These are phyloP conservation scores for Pyrus communis DNA, from an alignment of 306 rosid species.

Conservation along the genomic window DNA sequence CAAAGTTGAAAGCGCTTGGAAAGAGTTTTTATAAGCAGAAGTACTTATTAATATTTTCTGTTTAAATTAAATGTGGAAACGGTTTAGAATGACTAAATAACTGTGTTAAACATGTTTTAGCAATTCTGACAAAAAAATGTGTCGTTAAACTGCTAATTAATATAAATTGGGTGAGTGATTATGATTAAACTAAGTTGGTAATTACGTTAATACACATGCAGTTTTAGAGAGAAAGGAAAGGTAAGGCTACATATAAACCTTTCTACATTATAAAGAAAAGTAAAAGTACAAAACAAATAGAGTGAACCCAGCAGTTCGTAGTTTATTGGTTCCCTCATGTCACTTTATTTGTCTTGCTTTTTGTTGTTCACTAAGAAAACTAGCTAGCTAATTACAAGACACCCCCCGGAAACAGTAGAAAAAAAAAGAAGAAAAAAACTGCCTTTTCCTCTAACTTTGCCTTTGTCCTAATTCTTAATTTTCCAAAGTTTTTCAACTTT, in stretches of 20 bases:
- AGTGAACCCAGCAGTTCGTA: constrained; percentile 21
- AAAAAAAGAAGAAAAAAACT: neutral
- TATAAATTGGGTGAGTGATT: neutral
- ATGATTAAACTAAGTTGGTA: neutral
- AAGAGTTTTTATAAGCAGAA: neutral
- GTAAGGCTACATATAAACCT: neutral
- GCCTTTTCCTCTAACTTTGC: constrained; percentile 34
- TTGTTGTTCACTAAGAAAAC: constrained; percentile 32
- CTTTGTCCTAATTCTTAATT: constrained; percentile 18
- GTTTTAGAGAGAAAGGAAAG: neutral
- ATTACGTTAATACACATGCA: neutral
- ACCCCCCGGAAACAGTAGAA: neutral
- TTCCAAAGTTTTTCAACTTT: neutral
- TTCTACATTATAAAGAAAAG: constrained; percentile 26
- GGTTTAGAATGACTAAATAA: neutral
- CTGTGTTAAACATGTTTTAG: neutral
- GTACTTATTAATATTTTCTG: neutral
- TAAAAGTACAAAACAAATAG: constrained; percentile 8
- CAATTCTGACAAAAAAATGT: neutral
- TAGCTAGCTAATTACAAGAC: constrained; percentile 12
- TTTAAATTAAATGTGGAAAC: no score
- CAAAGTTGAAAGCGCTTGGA: neutral
- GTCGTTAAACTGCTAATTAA: neutral
- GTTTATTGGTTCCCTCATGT: constrained; percentile 28
- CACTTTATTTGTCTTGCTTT: constrained; percentile 21